Conservation (phyloP, 495 filamentous ascomycete species). For the Hyphodiscus hymeniophilus region DNA sequence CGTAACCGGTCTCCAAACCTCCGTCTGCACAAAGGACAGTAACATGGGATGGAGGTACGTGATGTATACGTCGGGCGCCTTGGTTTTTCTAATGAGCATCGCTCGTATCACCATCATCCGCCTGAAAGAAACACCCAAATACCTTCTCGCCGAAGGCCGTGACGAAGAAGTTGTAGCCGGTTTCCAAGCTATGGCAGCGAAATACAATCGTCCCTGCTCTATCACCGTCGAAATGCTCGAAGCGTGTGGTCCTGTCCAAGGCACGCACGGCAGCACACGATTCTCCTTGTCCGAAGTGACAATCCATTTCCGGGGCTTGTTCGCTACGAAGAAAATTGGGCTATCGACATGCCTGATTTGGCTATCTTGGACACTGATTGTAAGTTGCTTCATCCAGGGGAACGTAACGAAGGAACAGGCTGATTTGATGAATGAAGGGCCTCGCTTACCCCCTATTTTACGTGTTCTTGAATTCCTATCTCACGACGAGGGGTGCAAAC, state of each 20-base stretch:
- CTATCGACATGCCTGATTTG: conserved; percentile 57
- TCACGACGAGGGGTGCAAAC: conserved; percentile 36
- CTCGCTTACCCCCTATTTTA: conserved; percentile 64
- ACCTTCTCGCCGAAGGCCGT: conserved; percentile 53
- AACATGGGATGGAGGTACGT: conserved; percentile 85
- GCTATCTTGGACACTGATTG: conserved; percentile 60
- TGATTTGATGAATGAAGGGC: conserved; percentile 24
- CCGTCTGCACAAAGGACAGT: conserved; percentile 48
- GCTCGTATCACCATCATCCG: conserved; percentile 59
- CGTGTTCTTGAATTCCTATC: conserved; percentile 52
- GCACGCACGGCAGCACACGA: conserved; percentile 31
- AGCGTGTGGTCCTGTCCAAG: conserved; percentile 37
- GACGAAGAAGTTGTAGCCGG: conserved; percentile 54
- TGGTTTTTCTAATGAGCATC: conserved; percentile 59
- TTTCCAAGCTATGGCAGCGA: conserved; percentile 51
- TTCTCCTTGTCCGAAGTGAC: conserved; percentile 42
- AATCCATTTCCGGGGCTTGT: conserved; percentile 56
- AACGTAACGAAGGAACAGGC: neutral
- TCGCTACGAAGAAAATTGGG: conserved; percentile 49
- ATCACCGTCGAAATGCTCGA: conserved; percentile 54
- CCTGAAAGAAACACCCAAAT: conserved; percentile 66
- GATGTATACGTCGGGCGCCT: conserved; percentile 53
- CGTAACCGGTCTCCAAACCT: conserved; percentile 13
- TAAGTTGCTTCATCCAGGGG: neutral
- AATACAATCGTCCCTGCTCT: conserved; percentile 53